Base-by-base conservation (phyloP, 495 filamentous ascomycete species). In the Annulohypoxylon moriforme region DNA sequence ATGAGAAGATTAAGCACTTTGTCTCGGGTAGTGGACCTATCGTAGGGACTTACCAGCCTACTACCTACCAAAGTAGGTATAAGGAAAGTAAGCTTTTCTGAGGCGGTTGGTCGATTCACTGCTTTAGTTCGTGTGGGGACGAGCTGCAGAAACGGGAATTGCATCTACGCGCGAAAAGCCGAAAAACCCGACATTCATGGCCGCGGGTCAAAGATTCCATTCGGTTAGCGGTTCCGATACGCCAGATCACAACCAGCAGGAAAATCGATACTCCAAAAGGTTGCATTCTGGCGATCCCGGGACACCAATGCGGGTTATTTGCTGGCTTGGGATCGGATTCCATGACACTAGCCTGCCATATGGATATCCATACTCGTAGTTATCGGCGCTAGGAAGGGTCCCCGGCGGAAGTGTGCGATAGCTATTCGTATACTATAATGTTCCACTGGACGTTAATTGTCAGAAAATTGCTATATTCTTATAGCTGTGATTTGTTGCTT, bases 181-280 rank as follows among this genome's bases (percentile, higher is more conserved):
- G 71, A 73, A 10, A 47, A 68, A 44, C 6, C 71, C 71, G 65
- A 69, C 49, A 63, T 58, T 58, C 49, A 29, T 59, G 56, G 47
- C n/a, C 34, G 70, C 31, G 60, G 71, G 61, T 58, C 57, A 52
- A 24, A 24, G 66, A 69, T 62, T 69, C 62, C n/a, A 61, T 69
- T 62, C 49, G 65, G 71, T 13, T 69, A 69, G 33, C 22, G 18
- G 27, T 59, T 65, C 66, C 65, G 61, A 67, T 53, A 63, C 66
- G 61, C 57, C 61, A 62, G 56, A 10, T 49, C 44, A 36, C 65
- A 73, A 53, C 59, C 64, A 60, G 53, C 34, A 68, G 34, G 49
- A 31, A 24, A 62, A 52, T 42, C 38, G 49, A 68, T 50, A 53
- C 40, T 24, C 14, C 6, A 52, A 14, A 49, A 60, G 40, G 44